Evolutionary conservation across 148 eudicot species (phyloP), one percentile per base, ranked within the genome.

Genomic region (Cornus controversa): DNA sequence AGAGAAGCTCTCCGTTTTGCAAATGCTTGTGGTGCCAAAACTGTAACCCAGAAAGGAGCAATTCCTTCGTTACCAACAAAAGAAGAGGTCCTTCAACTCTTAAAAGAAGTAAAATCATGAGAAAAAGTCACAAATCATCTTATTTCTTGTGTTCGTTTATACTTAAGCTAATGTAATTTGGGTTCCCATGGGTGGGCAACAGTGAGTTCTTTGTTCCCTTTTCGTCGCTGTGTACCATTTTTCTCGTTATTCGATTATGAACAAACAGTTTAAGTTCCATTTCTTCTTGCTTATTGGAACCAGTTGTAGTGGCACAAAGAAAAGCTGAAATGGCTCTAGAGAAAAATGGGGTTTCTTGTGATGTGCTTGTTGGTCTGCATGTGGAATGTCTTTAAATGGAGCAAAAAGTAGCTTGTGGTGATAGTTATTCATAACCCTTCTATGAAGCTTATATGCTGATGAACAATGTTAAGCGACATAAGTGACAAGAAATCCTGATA

Each of bases 21-120:
- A 70, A 88, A 88, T 34, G 89, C 83, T 11, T 88, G 91, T 50
- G 91, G 91, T 20, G 91, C 91, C 29, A 83, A 82, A 24, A 86
- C 91, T 0, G 89, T 84, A 13, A 88, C 85, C 20, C 74, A 88
- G 80, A 88, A 81, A 78, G 91, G 91, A 50, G 91, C 91, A 34
- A 88, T 88, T 37, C 91, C 91, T 0, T 77, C 85, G 10, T 53
- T 88, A 42, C 91, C 91, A 1, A 86, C 85, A 3, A 76, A 76
- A 80, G 89, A 82, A 34, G 83, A 74, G 70, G 91, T 88, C 42
- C 79, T 82, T 22, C 40, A 85, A 77, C 72, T 80, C 58, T 69
- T 87, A 71, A 42, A 78, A 45, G 72, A 80, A 68, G 68, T 20
- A 76, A 67, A 72, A 34, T 64, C 70, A 37, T 78, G 78, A 75